A percentile compares a stretch with the other conserved stretches of the same genome.
Conservation (phyloP, 75 land plant species). For the Cryptomeria japonica region DNA sequence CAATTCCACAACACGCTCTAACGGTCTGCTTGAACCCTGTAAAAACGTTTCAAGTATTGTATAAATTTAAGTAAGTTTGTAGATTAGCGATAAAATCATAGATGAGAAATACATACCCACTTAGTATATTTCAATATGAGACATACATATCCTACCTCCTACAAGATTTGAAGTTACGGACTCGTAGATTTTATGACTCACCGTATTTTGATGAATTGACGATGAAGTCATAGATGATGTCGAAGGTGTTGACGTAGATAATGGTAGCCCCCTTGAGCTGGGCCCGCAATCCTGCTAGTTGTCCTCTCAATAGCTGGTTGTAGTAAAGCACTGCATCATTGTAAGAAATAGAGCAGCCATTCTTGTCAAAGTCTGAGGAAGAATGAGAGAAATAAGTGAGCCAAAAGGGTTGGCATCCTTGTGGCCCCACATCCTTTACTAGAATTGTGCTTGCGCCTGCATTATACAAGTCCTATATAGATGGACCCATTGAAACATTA, state of each 20-base stretch:
- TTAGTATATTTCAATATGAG: too few relatives aligned
- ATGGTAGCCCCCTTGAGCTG: constrained; percentile 39
- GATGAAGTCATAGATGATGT: constrained; percentile 52
- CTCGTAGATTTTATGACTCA: not conserved
- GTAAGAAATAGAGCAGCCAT: constrained; percentile 54
- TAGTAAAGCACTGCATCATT: constrained; percentile 51
- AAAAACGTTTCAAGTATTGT: not conserved
- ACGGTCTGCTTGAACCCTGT: constrained; percentile 55
- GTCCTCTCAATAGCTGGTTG: constrained; percentile 46
- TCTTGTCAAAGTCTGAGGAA: constrained; percentile 35
- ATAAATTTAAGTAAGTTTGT: too few relatives aligned
- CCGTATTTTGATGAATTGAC: constrained; percentile 44
- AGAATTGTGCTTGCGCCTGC: constrained; percentile 60
- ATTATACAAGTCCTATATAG: constrained; percentile 40
- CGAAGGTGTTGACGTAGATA: constrained; percentile 47
- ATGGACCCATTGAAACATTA: not conserved
- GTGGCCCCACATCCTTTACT: constrained; percentile 69
- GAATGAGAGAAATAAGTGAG: constrained; percentile 38
- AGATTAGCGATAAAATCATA: too few relatives aligned
- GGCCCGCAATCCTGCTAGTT: constrained; percentile 28
- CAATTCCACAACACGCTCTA: constrained; percentile 65
- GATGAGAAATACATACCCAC: too few relatives aligned
- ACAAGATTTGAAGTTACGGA: too few relatives aligned
- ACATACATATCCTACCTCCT: too few relatives aligned
- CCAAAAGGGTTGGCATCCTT: constrained; percentile 65